Evolutionary conservation across 169 alveolate genomes (phyloP).

Genomic region (Toxoplasma gondii): DNA sequence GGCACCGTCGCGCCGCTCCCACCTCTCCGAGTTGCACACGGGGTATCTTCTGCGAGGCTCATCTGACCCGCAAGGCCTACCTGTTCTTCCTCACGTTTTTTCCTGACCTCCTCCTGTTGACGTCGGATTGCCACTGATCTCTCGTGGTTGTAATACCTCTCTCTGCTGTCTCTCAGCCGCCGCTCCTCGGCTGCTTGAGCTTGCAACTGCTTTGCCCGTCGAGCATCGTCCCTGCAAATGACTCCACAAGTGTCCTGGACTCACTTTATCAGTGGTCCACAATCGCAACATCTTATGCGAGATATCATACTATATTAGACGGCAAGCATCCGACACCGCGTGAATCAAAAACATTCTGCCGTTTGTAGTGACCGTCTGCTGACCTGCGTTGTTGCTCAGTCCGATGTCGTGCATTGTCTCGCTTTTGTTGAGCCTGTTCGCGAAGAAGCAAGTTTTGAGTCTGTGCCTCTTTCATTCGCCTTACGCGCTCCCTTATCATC

Average conservation of each 20-base stretch:
- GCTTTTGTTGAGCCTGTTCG: background rate
- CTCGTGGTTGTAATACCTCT: slow-evolving; percentile 59
- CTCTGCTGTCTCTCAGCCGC: slow-evolving; percentile 47
- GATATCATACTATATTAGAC: too few relatives aligned
- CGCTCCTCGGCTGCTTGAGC: slow-evolving; percentile 58
- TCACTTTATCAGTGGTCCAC: background rate
- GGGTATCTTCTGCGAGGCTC: too few relatives aligned
- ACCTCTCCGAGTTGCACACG: too few relatives aligned
- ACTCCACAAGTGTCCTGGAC: background rate
- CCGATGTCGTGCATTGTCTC: background rate
- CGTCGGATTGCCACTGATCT: slow-evolving; percentile 62
- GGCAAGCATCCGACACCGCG: too few relatives aligned
- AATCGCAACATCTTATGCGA: too few relatives aligned
- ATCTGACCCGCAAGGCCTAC: slow-evolving; percentile 16
- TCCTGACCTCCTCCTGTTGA: slow-evolving; percentile 57
- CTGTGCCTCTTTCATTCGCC: slow-evolving; percentile 38
- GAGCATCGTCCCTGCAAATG: slow-evolving; percentile 40
- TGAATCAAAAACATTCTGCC: too few relatives aligned
- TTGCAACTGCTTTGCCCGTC: slow-evolving; percentile 25
- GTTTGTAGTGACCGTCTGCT: background rate
- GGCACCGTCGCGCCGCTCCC: too few relatives aligned
- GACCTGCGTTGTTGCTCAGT: slow-evolving; percentile 22
- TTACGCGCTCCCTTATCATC: slow-evolving; percentile 25
- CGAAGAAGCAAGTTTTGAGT: slow-evolving; percentile 1
- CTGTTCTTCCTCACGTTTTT: slow-evolving; percentile 62